Evolutionary conservation across 2,329 filamentous ascomycete genomes (phyloP), one percentile per base, ranked within the genome.

Genomic region (Cryphonectria japonica): DNA sequence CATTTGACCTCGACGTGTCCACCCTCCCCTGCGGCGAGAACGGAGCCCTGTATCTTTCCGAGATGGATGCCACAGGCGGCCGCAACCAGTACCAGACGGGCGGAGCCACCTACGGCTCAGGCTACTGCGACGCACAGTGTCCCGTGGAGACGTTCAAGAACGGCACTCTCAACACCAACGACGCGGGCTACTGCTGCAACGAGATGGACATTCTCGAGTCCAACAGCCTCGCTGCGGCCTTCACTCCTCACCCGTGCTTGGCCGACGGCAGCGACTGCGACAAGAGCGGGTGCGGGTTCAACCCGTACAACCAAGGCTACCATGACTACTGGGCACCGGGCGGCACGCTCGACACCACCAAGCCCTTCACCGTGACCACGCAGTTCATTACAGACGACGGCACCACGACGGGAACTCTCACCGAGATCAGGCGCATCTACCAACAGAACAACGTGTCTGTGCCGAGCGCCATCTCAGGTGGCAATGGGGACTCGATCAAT

Each of bases 1-100:
- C 86, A n/a, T 89, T 91, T 71, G 88, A 89, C 66, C 87, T 90
- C 22, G 88, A 91, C 76, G 83, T 89, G 60, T 89, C 88, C 61
- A 84, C 85, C 71, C 82, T 90, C n/a, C 85, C 75, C 22, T 91
- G 89, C 75, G 89, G 89, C 67, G 79, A 91, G 73, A 91, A 91
- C 78, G 88, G 88, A 69, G 88, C 88, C 37, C 79, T 91, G 9
- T 77, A 77, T 61, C 75, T 77, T 60, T 59, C 68, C 6, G 72
- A 72, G 70, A 73, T 73, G 72, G 62, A 87, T 29, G 80, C 83
- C 6, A 86, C 89, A 74, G 88, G 88, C 76, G 88, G 88, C 46
- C 69, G 83, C 73, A 82, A 80, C 72, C 62, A 76, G 22, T 79
- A 79, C 76, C 85, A 76, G 70, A 75, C 73, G n/a, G 75, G 74